Conservation (phyloP, 2,329 filamentous ascomycete genomes). For the Alternaria novae-zelandiae region DNA sequence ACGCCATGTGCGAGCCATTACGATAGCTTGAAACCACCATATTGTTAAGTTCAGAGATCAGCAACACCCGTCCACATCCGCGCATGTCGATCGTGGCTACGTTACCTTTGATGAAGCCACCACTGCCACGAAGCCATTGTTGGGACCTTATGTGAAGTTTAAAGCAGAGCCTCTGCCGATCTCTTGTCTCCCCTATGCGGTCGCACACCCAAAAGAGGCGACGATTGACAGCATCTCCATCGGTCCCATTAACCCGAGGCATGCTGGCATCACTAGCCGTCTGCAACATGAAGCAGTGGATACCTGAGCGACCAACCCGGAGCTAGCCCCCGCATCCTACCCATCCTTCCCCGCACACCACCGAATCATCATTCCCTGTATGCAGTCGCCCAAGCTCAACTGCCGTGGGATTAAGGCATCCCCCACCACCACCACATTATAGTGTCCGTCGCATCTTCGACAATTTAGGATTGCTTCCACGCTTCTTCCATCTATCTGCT, state of each 20-base stretch:
- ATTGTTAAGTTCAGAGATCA: neutral
- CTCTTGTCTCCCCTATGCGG: neutral
- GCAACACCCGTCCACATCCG: neutral
- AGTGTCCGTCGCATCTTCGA: neutral
- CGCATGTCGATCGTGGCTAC: too few relatives aligned
- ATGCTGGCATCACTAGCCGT: neutral
- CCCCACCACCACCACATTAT: constrained; percentile 14
- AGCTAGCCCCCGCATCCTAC: constrained; percentile 7
- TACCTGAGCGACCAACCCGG: neutral
- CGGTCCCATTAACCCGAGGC: constrained; percentile 4
- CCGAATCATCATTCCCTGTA: neutral
- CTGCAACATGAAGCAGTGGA: neutral
- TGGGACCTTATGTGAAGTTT: neutral
- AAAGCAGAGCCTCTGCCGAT: neutral
- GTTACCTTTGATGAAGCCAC: neutral
- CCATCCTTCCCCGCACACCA: constrained; percentile 20
- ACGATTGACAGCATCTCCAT: neutral
- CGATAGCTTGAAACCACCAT: neutral
- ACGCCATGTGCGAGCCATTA: neutral
- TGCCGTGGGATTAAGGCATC: neutral
- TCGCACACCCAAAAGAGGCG: neutral
- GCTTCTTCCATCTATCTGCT: neutral
- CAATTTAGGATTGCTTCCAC: neutral
- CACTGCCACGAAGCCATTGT: neutral
- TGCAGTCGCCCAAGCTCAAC: neutral